These are phyloP conservation scores for Phytopythium oedochilum DNA, from an alignment of 352 stramenopile species.

Conservation along the genomic window DNA sequence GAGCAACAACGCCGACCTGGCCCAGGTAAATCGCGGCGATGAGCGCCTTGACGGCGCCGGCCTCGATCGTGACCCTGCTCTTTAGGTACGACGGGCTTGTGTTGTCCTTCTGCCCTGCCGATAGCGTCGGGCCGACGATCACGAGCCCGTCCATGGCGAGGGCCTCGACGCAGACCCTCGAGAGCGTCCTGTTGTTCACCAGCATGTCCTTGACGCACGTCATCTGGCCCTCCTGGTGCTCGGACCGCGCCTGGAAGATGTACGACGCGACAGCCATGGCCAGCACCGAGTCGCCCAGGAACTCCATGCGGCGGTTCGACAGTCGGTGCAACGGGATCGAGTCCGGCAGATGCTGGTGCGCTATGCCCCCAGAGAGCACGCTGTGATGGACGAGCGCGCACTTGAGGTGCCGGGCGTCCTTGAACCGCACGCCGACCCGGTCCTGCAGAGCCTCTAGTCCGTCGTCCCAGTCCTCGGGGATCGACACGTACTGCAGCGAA, in stretches of 20 bases:
- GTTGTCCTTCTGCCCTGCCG: slow-evolving; percentile 9
- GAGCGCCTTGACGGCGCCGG: slow-evolving; percentile 45
- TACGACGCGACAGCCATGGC: slow-evolving; percentile 39
- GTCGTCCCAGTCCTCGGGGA: slow-evolving; percentile 30
- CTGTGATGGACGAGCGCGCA: slow-evolving; percentile 57
- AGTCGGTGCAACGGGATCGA: slow-evolving; percentile 31
- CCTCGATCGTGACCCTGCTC: slow-evolving; percentile 44
- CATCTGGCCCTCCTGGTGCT: slow-evolving; percentile 50
- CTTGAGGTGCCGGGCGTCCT: slow-evolving; percentile 34
- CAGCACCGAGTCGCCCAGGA: slow-evolving; percentile 53
- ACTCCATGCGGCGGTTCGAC: slow-evolving; percentile 59
- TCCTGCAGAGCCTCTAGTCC: slow-evolving; percentile 27
- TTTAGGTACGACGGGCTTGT: slow-evolving; percentile 18
- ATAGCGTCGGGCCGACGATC: slow-evolving; percentile 26
- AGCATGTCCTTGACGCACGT: slow-evolving; percentile 39
- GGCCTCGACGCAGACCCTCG: slow-evolving; percentile 42
- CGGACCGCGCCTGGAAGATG: slow-evolving; percentile 48
- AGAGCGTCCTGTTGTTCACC: slow-evolving; percentile 58
- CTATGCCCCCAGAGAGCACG: slow-evolving; percentile 19
- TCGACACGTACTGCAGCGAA: slow-evolving; percentile 14
- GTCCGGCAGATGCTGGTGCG: slow-evolving; percentile 19
- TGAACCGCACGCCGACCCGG: slow-evolving; percentile 38
- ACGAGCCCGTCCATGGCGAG: slow-evolving; percentile 36
- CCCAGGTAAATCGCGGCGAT: slow-evolving; percentile 52
- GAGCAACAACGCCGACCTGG: too few species aligned